Percentiles rank a stretch among this genome's conserved stretches.
Evolutionary conservation across 306 rosid species (phyloP).

Genomic region (Dryas drummondii): DNA sequence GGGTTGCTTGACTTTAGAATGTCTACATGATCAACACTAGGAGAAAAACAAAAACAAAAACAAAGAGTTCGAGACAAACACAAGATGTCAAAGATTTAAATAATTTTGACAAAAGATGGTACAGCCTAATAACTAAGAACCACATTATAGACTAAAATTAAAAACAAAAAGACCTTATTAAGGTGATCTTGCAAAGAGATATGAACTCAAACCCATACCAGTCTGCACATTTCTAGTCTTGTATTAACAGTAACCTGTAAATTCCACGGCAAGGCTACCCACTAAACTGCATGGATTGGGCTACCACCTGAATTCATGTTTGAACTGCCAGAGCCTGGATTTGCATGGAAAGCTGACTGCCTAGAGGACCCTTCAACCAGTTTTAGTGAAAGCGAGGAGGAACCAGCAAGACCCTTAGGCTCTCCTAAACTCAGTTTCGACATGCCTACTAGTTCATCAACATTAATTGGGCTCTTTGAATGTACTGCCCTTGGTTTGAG

Average conservation of each 20-base stretch:
- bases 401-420: slow-evolving; percentile 58
- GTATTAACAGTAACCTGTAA: slow-evolving; percentile 34
- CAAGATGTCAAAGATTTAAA: slow-evolving; percentile 26
- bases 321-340: slow-evolving; percentile 64
- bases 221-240: slow-evolving; percentile 43
- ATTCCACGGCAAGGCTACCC: slow-evolving; percentile 28
- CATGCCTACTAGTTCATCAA: slow-evolving; percentile 93
- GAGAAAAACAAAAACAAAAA: slow-evolving; percentile 21
- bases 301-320: slow-evolving; percentile 57
- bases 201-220: slow-evolving; percentile 45
- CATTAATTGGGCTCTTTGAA: slow-evolving; percentile 80
- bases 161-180: slow-evolving; percentile 39
- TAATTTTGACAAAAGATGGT: slow-evolving; percentile 40
- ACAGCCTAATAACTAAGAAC: slow-evolving; percentile 40
- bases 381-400: slow-evolving; percentile 73
- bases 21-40: slow-evolving; percentile 35
- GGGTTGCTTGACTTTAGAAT: neutral
- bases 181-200: slow-evolving; percentile 40
- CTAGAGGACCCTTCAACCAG: slow-evolving; percentile 82
- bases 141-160: neutral
- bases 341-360: slow-evolving; percentile 94
- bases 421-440: slow-evolving; percentile 92
- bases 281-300: slow-evolving; percentile 80
- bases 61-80: slow-evolving; percentile 25
- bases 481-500: slow-evolving; percentile 94